These are phyloP conservation scores for Erodium trifolium DNA, from an alignment of 441 rosid genomes.

Conservation along the genomic window DNA sequence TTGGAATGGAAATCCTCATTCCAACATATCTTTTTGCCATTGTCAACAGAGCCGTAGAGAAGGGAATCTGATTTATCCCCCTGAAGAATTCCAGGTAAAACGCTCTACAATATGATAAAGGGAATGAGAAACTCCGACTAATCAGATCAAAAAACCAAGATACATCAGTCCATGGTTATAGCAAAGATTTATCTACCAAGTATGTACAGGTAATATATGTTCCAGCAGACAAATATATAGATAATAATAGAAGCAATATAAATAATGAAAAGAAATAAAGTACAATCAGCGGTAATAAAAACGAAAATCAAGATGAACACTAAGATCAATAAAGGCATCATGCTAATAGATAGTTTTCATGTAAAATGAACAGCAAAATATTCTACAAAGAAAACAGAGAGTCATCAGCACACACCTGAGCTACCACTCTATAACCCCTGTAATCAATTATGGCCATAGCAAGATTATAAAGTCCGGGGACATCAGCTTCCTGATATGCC, in stretches of 20 bases:
- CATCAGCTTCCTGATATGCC: constrained; percentile 97
- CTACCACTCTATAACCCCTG: constrained; percentile 98
- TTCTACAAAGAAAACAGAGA: neutral
- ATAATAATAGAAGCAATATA: neutral
- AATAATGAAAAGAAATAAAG: neutral
- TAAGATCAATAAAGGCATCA: neutral
- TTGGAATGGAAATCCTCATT: constrained; percentile 90
- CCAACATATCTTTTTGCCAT: constrained; percentile 99
- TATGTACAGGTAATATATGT: neutral
- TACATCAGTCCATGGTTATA: neutral
- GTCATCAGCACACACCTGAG: constrained; percentile 54
- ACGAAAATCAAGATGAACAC: neutral
- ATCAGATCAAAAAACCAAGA: constrained; percentile 5
- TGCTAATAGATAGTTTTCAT: neutral
- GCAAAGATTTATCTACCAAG: neutral
- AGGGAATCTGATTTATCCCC: constrained; percentile 98
- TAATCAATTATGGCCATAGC: constrained; percentile 99
- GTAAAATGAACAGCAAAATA: neutral
- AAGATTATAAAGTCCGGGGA: constrained; percentile 87
- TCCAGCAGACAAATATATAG: neutral
- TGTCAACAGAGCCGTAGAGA: constrained; percentile 97
- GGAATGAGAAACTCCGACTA: constrained; percentile 4
- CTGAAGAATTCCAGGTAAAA: constrained; percentile 99
- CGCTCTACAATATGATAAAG: constrained; percentile 50
- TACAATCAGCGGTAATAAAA: neutral